Conservation (phyloP, 2,329 filamentous ascomycete species). For the Exophiala spinifera region DNA sequence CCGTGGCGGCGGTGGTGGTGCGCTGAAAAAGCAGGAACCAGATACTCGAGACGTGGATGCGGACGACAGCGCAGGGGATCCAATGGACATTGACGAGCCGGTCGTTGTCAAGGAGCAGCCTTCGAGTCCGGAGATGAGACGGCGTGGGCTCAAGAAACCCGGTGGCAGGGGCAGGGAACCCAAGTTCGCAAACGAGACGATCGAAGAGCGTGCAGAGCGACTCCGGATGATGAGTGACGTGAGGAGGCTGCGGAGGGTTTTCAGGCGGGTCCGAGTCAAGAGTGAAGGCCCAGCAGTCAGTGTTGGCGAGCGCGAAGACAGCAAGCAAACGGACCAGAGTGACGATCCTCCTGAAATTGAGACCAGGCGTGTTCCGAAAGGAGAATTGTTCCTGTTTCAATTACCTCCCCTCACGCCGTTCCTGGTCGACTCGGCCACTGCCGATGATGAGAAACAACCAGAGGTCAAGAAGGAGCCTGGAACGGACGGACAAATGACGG, state of each 20-base stretch:
- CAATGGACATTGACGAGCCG: conserved; percentile 32
- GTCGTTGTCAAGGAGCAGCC: conserved; percentile 32
- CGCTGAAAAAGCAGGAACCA: conserved; percentile 9
- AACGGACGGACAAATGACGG: neutral
- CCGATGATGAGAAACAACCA: conserved; percentile 6
- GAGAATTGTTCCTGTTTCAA: conserved; percentile 62
- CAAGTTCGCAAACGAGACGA: conserved; percentile 22
- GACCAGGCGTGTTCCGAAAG: conserved; percentile 39
- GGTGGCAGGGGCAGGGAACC: conserved; percentile 12
- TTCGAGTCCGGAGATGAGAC: conserved; percentile 41
- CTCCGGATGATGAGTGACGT: conserved; percentile 32
- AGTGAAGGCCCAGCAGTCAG: too few relatives aligned
- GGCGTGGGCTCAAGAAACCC: conserved; percentile 40
- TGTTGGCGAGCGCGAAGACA: too few relatives aligned
- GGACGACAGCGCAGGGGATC: conserved; percentile 24
- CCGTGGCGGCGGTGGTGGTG: too few relatives aligned
- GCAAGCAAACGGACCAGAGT: conserved; percentile 6
- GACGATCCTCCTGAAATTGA: conserved; percentile 13
- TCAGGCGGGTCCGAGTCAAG: neutral
- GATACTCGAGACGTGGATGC: conserved; percentile 16
- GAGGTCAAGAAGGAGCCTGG: conserved; percentile 36
- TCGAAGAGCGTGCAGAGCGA: conserved; percentile 29
- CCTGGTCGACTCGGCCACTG: conserved; percentile 41
- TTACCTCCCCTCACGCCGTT: conserved; percentile 62
- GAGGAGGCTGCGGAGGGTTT: conserved; percentile 19